Conservation (phyloP, 1,284 basidiomycete species). For the Ustilago tritici region DNA sequence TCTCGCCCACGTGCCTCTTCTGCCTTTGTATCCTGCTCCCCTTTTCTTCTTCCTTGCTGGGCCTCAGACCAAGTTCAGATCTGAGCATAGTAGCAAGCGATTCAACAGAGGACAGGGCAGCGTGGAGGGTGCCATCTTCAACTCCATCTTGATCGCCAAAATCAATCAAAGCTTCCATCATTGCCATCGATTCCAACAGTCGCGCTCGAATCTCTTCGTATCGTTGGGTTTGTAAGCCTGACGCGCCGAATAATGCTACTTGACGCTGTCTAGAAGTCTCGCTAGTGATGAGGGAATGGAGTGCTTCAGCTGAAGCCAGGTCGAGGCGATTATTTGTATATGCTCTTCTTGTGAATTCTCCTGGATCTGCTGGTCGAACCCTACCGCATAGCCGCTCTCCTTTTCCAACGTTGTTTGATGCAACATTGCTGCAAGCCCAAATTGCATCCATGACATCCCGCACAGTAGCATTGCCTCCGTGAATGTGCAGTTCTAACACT, state of each 20-base stretch:
- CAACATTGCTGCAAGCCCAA: constrained; percentile 70
- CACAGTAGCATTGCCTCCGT: constrained; percentile 85
- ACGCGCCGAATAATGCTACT: constrained; percentile 78
- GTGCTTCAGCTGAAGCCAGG: constrained; percentile 84
- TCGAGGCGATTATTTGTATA: constrained; percentile 83
- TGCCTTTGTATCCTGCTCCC: neutral
- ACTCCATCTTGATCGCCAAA: constrained; percentile 90
- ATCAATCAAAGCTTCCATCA: constrained; percentile 87
- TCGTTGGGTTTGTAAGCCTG: constrained; percentile 71
- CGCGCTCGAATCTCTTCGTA: constrained; percentile 77
- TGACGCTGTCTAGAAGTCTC: constrained; percentile 84
- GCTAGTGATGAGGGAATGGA: constrained; percentile 84
- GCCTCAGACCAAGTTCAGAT: constrained; percentile 13
- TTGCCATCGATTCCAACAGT: constrained; percentile 79
- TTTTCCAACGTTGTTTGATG: neutral
- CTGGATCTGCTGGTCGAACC: constrained; percentile 79
- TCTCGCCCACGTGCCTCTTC: constrained; percentile 76
- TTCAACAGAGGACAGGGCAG: constrained; percentile 3
- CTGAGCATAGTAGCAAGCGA: constrained; percentile 16
- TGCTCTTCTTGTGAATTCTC: constrained; percentile 87
- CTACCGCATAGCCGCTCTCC: constrained; percentile 69
- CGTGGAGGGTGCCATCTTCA: constrained; percentile 79
- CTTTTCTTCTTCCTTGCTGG: neutral
- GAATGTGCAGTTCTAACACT: constrained; percentile 85
- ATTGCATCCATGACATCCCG: constrained; percentile 76